phyloP scores from a whole-genome alignment of 2,329 filamentous ascomycete species.

The Trichophyton rubrum region DNA sequence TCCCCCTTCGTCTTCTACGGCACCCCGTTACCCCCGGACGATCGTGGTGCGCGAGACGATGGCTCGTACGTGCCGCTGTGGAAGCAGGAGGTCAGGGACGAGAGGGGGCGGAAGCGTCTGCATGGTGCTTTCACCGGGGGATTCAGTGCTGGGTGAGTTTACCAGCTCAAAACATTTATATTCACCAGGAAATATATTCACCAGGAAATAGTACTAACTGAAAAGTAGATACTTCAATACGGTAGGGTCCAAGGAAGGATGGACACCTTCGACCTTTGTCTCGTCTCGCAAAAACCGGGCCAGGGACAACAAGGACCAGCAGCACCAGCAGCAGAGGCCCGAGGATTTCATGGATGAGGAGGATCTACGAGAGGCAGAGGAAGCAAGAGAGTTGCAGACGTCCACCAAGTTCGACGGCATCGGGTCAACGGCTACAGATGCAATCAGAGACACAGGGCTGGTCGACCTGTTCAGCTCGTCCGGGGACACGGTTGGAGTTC shows the following conservation, averaged over 20 bases:
- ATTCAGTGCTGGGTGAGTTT: slow-evolving; percentile 85
- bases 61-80: slow-evolving; percentile 89
- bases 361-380: slow-evolving; percentile 74
- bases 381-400: slow-evolving; percentile 62
- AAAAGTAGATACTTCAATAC: slow-evolving; percentile 80
- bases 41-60: slow-evolving; percentile 69
- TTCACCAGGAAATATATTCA: too few species aligned
- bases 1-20: slow-evolving; percentile 70
- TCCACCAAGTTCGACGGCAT: slow-evolving; percentile 61
- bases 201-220: too few species aligned
- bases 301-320: slow-evolving; percentile 47
- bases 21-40: slow-evolving; percentile 67
- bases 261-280: slow-evolving; percentile 82
- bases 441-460: slow-evolving; percentile 42
- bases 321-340: slow-evolving; percentile 47
- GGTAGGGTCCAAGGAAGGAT: slow-evolving; percentile 95
- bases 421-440: slow-evolving; percentile 51
- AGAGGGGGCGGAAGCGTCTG: slow-evolving; percentile 74
- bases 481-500: slow-evolving; percentile 77
- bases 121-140: slow-evolving; percentile 96
- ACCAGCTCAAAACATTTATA: too few species aligned
- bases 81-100: slow-evolving; percentile 96
- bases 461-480: slow-evolving; percentile 59
- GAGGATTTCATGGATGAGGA: slow-evolving; percentile 99
- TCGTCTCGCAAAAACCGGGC: slow-evolving; percentile 72